These are phyloP conservation scores for Calamus simplicifolius DNA, from an alignment of 176 grass and related monocot genomes.

Conservation along the genomic window DNA sequence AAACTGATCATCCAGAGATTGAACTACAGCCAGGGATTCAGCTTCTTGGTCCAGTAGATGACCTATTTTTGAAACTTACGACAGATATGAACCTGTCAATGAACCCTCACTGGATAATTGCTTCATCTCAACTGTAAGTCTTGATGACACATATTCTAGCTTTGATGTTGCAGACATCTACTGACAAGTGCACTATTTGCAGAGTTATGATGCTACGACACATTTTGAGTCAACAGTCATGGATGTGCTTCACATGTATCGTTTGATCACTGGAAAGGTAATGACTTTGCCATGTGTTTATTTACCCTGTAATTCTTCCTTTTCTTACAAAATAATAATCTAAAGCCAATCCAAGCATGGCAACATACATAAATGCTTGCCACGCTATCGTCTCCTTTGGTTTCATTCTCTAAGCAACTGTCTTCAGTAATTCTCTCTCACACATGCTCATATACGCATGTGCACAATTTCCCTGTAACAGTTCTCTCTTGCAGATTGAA, in stretches of 20 bases:
- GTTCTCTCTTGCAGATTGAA: too few relatives aligned
- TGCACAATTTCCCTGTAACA: too few relatives aligned
- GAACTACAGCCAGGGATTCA: conserved; percentile 77
- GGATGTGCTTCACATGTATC: conserved; percentile 89
- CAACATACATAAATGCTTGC: too few relatives aligned
- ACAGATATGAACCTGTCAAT: conserved; percentile 84
- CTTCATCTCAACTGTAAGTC: conserved; percentile 75
- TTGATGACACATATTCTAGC: neutral
- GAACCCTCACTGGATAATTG: conserved; percentile 77
- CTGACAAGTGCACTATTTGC: conserved; percentile 16
- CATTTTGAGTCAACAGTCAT: conserved; percentile 91
- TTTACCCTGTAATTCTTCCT: neutral
- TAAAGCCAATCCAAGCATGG: too few relatives aligned
- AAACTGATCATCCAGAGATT: conserved; percentile 52
- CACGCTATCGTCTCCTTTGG: too few relatives aligned
- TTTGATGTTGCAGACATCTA: conserved; percentile 13
- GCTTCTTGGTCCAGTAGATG: conserved; percentile 77
- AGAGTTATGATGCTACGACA: conserved; percentile 95
- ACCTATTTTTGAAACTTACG: conserved; percentile 87
- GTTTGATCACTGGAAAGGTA: conserved; percentile 82
- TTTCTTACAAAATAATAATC: neutral
- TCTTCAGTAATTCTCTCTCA: too few relatives aligned
- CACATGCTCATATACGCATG: too few relatives aligned
- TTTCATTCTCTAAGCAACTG: too few relatives aligned
- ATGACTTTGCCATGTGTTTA: neutral